Percentiles rank a stretch among this genome's conserved stretches.
Evolutionary conservation across 2,329 filamentous ascomycete genomes (phyloP).

Genomic region (Clonostachys rhizophaga): DNA sequence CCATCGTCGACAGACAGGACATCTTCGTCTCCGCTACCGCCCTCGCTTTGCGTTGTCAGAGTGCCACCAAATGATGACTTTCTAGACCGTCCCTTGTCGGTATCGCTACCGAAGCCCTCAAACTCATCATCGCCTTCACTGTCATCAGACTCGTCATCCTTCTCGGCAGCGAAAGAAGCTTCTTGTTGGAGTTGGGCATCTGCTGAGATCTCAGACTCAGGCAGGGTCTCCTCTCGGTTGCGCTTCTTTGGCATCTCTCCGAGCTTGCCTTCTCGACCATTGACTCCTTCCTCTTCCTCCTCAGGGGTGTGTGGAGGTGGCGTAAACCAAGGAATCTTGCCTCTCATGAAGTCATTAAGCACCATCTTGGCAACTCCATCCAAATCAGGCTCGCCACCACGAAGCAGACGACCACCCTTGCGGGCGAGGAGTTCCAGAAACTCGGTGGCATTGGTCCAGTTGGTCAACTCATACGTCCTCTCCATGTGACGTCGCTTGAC

Average conservation of each 20-base stretch:
- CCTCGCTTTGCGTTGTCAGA: slow-evolving; percentile 22
- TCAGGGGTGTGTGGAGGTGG: slow-evolving; percentile 62
- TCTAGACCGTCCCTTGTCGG: slow-evolving; percentile 20
- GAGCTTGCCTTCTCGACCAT: slow-evolving; percentile 70
- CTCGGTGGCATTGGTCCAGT: slow-evolving; percentile 70
- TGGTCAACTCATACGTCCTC: slow-evolving; percentile 84
- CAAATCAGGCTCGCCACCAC: slow-evolving; percentile 90
- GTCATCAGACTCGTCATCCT: slow-evolving; percentile 23
- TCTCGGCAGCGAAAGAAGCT: slow-evolving; percentile 13
- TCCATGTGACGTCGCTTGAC: slow-evolving; percentile 88
- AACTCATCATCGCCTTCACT: slow-evolving; percentile 30
- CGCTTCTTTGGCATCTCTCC: slow-evolving; percentile 88
- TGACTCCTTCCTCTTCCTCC: slow-evolving; percentile 42
- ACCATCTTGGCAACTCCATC: slow-evolving; percentile 97
- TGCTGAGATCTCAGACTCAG: slow-evolving; percentile 19
- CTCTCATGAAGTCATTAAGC: slow-evolving; percentile 90
- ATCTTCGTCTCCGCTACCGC: too few relatives aligned
- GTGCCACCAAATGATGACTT: slow-evolving; percentile 22
- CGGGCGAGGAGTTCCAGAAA: slow-evolving; percentile 85
- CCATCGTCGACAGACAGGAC: too few relatives aligned
- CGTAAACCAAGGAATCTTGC: slow-evolving; percentile 95
- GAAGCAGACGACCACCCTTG: slow-evolving; percentile 80
- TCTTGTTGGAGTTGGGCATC: slow-evolving; percentile 12
- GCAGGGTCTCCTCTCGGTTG: slow-evolving; percentile 15
- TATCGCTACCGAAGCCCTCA: slow-evolving; percentile 28